Conservation (phyloP, 106 monocot species). For the Alisma plantagoaquatica region DNA sequence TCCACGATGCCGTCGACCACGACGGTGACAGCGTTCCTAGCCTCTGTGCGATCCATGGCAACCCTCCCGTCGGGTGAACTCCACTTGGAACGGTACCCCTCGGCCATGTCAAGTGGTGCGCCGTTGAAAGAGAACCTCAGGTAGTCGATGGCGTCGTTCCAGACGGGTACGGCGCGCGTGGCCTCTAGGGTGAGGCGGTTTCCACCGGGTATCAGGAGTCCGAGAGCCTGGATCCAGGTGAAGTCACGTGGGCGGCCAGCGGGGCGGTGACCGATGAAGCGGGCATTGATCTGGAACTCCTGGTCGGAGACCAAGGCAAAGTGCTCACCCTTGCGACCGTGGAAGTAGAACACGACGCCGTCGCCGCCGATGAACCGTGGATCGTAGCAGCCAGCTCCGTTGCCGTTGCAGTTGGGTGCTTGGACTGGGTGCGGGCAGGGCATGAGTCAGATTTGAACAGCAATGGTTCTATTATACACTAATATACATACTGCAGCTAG, state of each 20-base stretch:
- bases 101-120: neutral
- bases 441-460: neutral
- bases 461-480: neutral
- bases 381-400: constrained; percentile 11
- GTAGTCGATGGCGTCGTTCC: constrained; percentile 37
- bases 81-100: constrained; percentile 1
- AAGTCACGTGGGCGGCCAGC: constrained; percentile 31
- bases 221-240: constrained; percentile 48
- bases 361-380: constrained; percentile 59
- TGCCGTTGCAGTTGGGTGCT: neutral
- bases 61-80: neutral
- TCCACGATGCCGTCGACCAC: no score
- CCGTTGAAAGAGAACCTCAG: constrained; percentile 31
- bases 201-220: constrained; percentile 25
- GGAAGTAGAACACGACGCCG: constrained; percentile 53
- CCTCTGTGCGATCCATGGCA: no score
- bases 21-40: no score
- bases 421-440: neutral
- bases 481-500: neutral
- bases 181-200: constrained; percentile 30
- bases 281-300: constrained; percentile 58
- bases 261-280: constrained; percentile 42
- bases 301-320: neutral
- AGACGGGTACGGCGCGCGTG: constrained; percentile 21
- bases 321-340: constrained; percentile 26